These are phyloP conservation scores for Escovopsis sp. DNA, from an alignment of 2,329 filamentous ascomycete species.

Conservation along the genomic window DNA sequence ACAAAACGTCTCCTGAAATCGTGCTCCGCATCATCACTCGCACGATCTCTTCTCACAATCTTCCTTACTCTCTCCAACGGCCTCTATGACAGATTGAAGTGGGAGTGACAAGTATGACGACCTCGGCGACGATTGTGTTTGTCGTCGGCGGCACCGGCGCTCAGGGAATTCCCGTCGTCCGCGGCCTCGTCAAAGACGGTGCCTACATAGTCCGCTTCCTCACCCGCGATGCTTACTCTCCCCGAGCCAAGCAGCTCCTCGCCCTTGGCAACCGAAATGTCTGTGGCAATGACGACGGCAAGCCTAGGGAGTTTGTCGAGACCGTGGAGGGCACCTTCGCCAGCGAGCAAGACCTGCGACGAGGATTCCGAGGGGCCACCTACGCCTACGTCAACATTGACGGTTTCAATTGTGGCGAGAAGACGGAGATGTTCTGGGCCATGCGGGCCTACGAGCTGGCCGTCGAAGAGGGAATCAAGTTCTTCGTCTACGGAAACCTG, in stretches of 20 bases:
- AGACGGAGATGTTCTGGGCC: slow-evolving; percentile 34
- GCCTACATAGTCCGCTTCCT: slow-evolving; percentile 31
- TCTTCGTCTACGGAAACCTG: slow-evolving; percentile 33
- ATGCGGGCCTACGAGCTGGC: slow-evolving; percentile 26
- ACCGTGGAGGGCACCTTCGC: slow-evolving; percentile 33
- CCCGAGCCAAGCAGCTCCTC: slow-evolving; percentile 26
- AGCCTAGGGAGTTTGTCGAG: slow-evolving; percentile 23
- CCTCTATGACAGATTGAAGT: no score
- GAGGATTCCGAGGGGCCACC: slow-evolving; percentile 28
- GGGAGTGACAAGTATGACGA: no score
- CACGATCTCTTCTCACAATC: no score
- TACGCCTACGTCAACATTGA: slow-evolving; percentile 41
- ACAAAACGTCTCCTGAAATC: no score
- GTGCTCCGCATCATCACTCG: no score
- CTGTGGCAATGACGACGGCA: no score
- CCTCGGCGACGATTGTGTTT: slow-evolving; percentile 10
- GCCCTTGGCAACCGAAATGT: slow-evolving; percentile 13
- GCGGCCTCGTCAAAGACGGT: slow-evolving; percentile 24
- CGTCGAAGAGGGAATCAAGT: slow-evolving; percentile 26
- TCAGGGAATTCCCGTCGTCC: slow-evolving; percentile 33
- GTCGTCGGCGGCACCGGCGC: slow-evolving; percentile 37
- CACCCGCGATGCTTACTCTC: slow-evolving; percentile 29
- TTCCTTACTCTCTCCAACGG: no score
- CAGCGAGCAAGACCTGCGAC: slow-evolving; percentile 27
- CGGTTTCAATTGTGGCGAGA: slow-evolving; percentile 37